These are phyloP conservation scores for Hibiscus tridactylites DNA, from an alignment of 345 rosid species.

Conservation along the genomic window DNA sequence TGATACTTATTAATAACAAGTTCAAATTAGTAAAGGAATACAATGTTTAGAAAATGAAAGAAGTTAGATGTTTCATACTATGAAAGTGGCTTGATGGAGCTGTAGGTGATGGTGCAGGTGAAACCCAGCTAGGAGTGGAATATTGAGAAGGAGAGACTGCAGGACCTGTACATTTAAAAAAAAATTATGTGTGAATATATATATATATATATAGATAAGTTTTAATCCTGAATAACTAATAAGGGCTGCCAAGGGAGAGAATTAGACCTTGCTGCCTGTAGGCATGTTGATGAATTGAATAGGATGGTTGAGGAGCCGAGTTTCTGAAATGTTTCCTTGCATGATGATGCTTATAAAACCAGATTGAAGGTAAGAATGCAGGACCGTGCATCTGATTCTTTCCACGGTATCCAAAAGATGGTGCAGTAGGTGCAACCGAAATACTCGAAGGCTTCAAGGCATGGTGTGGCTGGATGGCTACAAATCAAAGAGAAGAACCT, in stretches of 20 bases:
- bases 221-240: not conserved
- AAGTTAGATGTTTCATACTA: conserved; percentile 21
- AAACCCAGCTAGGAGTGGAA: conserved; percentile 26
- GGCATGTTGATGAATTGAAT: conserved; percentile 12
- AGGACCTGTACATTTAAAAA: conserved; percentile 22
- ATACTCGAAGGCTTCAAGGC: conserved; percentile 36
- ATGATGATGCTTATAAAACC: conserved; percentile 26
- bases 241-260: not conserved
- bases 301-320: not conserved
- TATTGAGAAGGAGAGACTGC: conserved; percentile 22
- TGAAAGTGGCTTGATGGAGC: conserved; percentile 12
- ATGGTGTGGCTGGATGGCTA: conserved; percentile 26
- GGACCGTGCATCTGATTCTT: conserved; percentile 20
- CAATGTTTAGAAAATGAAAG: conserved; percentile 7
- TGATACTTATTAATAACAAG: conserved; percentile 4
- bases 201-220: not conserved
- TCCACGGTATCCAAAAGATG: conserved; percentile 19
- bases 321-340: conserved; percentile 17
- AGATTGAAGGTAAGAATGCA: conserved; percentile 25
- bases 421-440: conserved; percentile 36
- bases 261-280: conserved; percentile 25
- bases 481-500: conserved; percentile 14
- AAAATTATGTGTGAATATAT: not conserved
- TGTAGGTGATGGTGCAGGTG: conserved; percentile 25
- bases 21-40: not conserved